Evolutionary conservation across 148 eudicot genomes (phyloP), one percentile per base, ranked within the genome.

Genomic region (Linanthus parryae): DNA sequence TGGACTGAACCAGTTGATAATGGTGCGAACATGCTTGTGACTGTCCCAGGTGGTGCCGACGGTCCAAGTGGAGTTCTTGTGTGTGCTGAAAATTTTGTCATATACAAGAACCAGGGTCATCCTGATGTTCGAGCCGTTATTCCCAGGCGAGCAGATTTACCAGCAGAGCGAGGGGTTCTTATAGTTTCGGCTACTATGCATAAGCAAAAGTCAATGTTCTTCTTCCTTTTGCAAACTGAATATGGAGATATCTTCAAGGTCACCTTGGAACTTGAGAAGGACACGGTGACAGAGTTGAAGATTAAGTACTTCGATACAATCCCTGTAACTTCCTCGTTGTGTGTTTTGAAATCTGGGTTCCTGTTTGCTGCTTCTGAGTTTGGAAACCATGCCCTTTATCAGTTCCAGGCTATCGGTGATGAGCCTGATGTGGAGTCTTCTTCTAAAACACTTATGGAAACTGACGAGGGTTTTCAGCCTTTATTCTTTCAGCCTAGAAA

Each of bases 21-120:
- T 65, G 99, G 88, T 16, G 99, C 99, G 1, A 92, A 92, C 58
- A 68, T 92, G 94, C 90, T 92, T 46, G 96, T 88, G 7, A 92
- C 86, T 0, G 99, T 92, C 6, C 99, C 99, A 1, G 99, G 99
- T 48, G 99, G 96, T 2, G 99, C 85, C 28, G 96, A 92, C 66
- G 96, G 99, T 12, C 99, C 99, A 0, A 92, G 99, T 66, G 99
- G 99, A 34, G 99, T 87, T 23, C 78, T 92, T 59, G 99, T 92
- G 11, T 92, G 99, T 76, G 96, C 96, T 1, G 99, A 92, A 66
- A 92, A 92, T 75, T 92, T 87, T 47, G 85, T 92, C 1, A 92
- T 92, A 54, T 92, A 92, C 55, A 92, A 92, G 77, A 92, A 92
- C 62, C 94, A 84, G 58, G 99, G 99, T 27, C 94, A 84, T 18